Evolutionary conservation across 2,329 filamentous ascomycete genomes (phyloP).

Genomic region (Sporothrix luriei): DNA sequence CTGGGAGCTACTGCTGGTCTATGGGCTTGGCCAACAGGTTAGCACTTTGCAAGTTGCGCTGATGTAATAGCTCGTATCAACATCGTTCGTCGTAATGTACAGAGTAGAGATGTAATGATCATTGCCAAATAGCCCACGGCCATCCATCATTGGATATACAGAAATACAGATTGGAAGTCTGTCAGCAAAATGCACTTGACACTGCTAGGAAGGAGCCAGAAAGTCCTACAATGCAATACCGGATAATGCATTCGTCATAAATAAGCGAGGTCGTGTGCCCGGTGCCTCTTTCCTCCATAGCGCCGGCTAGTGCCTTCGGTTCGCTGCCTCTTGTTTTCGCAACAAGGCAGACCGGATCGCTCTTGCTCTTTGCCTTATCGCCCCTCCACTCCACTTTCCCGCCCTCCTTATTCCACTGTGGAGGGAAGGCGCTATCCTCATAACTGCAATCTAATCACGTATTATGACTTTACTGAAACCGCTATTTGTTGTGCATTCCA

Average conservation of each 20-base stretch:
- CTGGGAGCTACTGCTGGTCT: not conserved
- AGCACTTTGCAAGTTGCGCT: not conserved
- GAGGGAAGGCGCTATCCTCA: not conserved
- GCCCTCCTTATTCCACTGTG: conserved; percentile 8
- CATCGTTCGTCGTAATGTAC: not conserved
- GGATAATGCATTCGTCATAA: not conserved
- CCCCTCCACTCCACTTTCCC: conserved; percentile 26
- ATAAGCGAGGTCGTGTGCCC: conserved; percentile 15
- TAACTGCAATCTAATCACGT: not conserved
- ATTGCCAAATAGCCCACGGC: too few relatives aligned
- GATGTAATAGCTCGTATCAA: not conserved
- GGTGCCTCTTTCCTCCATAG: conserved; percentile 19
- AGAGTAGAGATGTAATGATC: too few relatives aligned
- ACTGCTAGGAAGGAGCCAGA: not conserved
- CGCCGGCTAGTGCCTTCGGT: not conserved
- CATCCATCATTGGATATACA: not conserved
- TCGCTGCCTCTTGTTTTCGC: not conserved
- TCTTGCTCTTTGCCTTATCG: conserved; percentile 23
- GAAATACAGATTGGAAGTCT: not conserved
- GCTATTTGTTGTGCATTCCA: not conserved
- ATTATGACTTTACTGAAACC: conserved; percentile 13
- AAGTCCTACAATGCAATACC: not conserved
- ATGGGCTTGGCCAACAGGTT: not conserved
- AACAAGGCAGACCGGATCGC: not conserved
- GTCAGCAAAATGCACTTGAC: not conserved